phyloP scores from a whole-genome alignment of 495 filamentous ascomycete species.

The Lepidopterella palustris region DNA sequence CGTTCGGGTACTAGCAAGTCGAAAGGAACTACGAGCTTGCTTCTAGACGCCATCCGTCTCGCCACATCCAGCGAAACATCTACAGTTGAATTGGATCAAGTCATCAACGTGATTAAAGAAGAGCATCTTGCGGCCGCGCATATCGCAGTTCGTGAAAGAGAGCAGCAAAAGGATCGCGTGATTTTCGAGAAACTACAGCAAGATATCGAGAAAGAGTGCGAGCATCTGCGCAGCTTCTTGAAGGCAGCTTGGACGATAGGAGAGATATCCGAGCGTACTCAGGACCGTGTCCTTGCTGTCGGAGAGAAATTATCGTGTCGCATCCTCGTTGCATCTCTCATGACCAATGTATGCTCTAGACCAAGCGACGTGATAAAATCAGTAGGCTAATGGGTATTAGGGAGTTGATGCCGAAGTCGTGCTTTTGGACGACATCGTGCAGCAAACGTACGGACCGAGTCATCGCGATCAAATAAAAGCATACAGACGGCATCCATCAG shows the following conservation, averaged over 20 bases:
- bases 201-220: slow-evolving; percentile 36
- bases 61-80: slow-evolving; percentile 29
- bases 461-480: slow-evolving; percentile 28
- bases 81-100: slow-evolving; percentile 31
- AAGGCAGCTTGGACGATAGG: slow-evolving; percentile 35
- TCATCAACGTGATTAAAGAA: slow-evolving; percentile 34
- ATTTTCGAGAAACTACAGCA: slow-evolving; percentile 25
- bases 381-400: too few relatives aligned
- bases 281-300: slow-evolving; percentile 37
- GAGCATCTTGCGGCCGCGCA: slow-evolving; percentile 31
- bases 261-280: slow-evolving; percentile 36
- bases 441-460: slow-evolving; percentile 32
- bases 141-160: slow-evolving; percentile 1
- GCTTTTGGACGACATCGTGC: slow-evolving; percentile 37
- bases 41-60: slow-evolving; percentile 35
- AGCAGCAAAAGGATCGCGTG: slow-evolving; percentile 1
- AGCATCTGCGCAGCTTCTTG: slow-evolving; percentile 33
- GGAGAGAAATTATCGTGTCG: slow-evolving; percentile 39
- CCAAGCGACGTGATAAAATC: too few relatives aligned
- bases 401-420: slow-evolving; percentile 34
- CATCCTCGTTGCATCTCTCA: slow-evolving; percentile 36
- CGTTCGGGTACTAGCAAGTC: slow-evolving; percentile 20
- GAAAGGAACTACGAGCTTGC: slow-evolving; percentile 34
- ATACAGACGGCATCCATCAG: slow-evolving; percentile 30
- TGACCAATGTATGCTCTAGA: slow-evolving; percentile 34